A percentile compares a stretch with the other conserved stretches of the same genome.
These are phyloP conservation scores for Cordyceps cateniannulata DNA, from an alignment of 2,329 filamentous ascomycete genomes.

Conservation along the genomic window DNA sequence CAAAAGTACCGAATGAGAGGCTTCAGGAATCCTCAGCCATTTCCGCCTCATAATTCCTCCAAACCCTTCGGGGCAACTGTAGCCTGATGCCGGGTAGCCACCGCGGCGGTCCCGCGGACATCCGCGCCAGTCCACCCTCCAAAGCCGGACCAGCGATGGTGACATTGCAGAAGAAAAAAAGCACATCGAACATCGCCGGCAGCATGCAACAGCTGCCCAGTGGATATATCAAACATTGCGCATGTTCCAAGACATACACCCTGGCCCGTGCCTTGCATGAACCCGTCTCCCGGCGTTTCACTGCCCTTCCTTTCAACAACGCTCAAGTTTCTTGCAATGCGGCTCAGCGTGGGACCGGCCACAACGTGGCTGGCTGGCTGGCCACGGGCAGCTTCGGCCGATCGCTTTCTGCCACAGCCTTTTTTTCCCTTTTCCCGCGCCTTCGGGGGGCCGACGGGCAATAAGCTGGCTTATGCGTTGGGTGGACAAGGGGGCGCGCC, in stretches of 20 bases:
- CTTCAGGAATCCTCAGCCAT: not conserved
- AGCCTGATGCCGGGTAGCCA: not conserved
- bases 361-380: slow-evolving; percentile 9
- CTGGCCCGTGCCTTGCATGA: slow-evolving; percentile 7
- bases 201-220: not conserved
- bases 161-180: not conserved
- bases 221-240: not conserved
- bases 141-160: not conserved
- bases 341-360: slow-evolving; percentile 12
- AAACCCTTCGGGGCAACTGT: not conserved
- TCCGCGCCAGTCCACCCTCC: not conserved
- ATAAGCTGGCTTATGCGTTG: not conserved
- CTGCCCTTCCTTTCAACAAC: not conserved
- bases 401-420: not conserved
- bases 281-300: not conserved
- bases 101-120: not conserved
- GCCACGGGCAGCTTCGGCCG: slow-evolving; percentile 12
- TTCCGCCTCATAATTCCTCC: not conserved
- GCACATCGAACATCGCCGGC: not conserved
- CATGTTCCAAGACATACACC: not conserved
- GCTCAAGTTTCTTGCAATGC: not conserved
- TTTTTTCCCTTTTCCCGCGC: not conserved
- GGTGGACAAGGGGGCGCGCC: not conserved
- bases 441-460: not conserved
- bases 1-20: not conserved